Percentiles rank a stretch among this genome's conserved stretches.
These are phyloP conservation scores for Balamuthia mandrillaris DNA, from an alignment of 208 protist genomes.

Conservation along the genomic window DNA sequence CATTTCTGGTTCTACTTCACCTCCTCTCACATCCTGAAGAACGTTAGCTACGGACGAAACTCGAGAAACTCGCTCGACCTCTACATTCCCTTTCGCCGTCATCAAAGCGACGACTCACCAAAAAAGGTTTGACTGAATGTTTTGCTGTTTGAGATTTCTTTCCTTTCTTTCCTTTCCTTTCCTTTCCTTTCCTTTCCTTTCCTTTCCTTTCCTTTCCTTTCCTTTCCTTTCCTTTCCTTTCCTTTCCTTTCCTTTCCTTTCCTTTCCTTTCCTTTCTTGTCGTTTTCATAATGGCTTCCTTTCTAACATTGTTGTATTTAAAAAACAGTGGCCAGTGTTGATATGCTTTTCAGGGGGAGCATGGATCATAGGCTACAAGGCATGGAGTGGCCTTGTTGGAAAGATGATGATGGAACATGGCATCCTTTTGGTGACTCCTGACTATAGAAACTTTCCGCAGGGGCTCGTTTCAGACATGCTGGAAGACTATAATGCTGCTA, in stretches of 20 bases:
- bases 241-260: too few species aligned
- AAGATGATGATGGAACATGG: neutral
- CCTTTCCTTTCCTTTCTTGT: too few species aligned
- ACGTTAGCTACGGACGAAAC: neutral
- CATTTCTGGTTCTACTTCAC: neutral
- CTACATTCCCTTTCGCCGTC: neutral
- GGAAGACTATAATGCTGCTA: neutral
- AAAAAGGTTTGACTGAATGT: too few species aligned
- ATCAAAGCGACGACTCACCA: too few species aligned
- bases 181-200: too few species aligned
- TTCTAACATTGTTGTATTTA: neutral
- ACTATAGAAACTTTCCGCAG: constrained; percentile 25
- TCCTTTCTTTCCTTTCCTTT: too few species aligned
- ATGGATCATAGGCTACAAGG: constrained; percentile 30
- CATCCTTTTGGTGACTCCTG: constrained; percentile 10
- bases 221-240: too few species aligned
- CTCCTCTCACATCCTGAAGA: neutral
- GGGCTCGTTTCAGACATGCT: neutral
- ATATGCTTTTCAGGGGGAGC: too few species aligned
- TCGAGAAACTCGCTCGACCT: constrained; percentile 5
- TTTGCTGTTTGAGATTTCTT: too few species aligned
- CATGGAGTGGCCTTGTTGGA: neutral
- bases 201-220: too few species aligned
- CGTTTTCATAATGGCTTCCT: neutral
- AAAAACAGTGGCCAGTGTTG: too few species aligned